Evolutionary conservation across 225 moss, liverwort and hornwort genomes (phyloP).

Genomic region (Anthoceros angustus): DNA sequence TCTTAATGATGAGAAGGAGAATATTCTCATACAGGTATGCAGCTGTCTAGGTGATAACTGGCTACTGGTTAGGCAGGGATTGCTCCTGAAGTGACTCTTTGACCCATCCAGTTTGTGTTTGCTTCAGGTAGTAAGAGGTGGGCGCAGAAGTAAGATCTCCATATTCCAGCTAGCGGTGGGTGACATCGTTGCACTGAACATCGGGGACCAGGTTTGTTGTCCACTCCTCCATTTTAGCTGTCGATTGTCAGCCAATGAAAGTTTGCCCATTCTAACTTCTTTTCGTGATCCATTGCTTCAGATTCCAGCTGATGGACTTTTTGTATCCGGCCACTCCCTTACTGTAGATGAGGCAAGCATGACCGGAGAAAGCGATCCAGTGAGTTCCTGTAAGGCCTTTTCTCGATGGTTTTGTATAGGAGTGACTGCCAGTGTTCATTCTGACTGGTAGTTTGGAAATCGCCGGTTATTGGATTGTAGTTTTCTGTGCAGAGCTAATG

Average conservation of each 20-base stretch:
- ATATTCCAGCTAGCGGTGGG: background rate
- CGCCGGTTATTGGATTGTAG: background rate
- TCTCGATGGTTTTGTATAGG: background rate
- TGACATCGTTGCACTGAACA: background rate
- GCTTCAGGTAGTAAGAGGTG: conserved; percentile 68
- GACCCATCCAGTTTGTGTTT: background rate
- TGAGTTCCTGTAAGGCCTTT: conserved; percentile 16
- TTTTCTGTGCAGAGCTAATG: background rate
- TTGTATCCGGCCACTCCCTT: conserved; percentile 57
- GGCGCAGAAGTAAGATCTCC: conserved; percentile 23
- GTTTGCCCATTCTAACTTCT: background rate
- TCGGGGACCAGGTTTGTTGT: background rate
- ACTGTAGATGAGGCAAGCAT: conserved; percentile 68
- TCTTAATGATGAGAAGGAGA: conserved; percentile 73
- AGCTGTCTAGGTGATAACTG: background rate
- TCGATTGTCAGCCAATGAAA: background rate
- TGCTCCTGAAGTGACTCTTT: background rate
- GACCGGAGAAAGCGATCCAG: conserved; percentile 73
- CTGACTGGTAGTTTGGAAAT: background rate
- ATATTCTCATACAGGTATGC: conserved; percentile 55
- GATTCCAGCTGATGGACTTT: conserved; percentile 73
- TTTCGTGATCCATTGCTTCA: conserved; percentile 8
- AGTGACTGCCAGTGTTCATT: background rate
- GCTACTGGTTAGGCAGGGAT: background rate
- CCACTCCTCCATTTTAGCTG: background rate